Evolutionary conservation across 176 grass and related monocot species (phyloP).

Genomic region (Canna indica): DNA sequence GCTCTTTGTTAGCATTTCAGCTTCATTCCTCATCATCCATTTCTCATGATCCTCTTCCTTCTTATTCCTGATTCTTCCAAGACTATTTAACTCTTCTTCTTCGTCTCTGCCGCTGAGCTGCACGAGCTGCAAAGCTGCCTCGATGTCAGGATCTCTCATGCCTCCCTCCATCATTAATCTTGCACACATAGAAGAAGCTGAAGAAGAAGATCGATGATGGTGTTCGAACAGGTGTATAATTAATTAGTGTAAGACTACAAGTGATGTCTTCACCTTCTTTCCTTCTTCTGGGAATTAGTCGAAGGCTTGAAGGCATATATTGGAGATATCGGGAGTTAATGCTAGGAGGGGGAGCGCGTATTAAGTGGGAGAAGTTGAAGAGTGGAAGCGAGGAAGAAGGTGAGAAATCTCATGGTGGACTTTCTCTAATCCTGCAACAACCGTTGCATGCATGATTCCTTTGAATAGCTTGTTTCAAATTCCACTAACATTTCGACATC

Average conservation of each 20-base stretch:
- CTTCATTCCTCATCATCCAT: neutral
- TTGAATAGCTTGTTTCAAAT: neutral
- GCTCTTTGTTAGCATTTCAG: neutral
- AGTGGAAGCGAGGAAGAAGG: neutral
- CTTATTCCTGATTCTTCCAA: too few relatives aligned
- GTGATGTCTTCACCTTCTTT: too few relatives aligned
- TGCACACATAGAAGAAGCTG: neutral
- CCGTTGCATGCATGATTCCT: neutral
- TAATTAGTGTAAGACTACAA: too few relatives aligned
- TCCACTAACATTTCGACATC: neutral
- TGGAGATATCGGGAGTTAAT: neutral
- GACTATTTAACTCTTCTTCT: too few relatives aligned
- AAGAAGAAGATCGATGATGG: too few relatives aligned
- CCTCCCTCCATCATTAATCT: neutral
- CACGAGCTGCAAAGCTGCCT: neutral
- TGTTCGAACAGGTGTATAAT: too few relatives aligned
- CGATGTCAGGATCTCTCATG: neutral
- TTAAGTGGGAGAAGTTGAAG: neutral
- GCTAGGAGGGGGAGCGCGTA: neutral
- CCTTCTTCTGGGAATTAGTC: too few relatives aligned
- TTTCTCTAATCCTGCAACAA: neutral
- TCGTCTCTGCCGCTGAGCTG: neutral
- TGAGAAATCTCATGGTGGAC: neutral
- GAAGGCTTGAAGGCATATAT: neutral
- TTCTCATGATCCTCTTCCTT: neutral